A percentile compares a stretch with the other conserved stretches of the same genome.
Evolutionary conservation across 2,329 filamentous ascomycete species (phyloP).

Genomic region (Fusarium guadeloupense): DNA sequence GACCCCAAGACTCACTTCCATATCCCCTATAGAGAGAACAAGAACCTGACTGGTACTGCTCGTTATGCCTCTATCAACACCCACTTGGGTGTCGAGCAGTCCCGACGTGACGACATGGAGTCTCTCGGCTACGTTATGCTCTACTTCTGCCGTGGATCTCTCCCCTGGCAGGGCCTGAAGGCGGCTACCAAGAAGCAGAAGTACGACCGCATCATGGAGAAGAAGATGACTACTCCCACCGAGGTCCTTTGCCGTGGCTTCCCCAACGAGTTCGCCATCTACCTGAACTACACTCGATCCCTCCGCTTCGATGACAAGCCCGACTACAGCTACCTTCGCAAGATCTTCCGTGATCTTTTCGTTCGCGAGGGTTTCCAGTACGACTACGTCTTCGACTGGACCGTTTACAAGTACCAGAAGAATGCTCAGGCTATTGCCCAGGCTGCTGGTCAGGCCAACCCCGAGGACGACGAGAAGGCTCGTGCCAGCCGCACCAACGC

Average conservation of each 20-base stretch:
- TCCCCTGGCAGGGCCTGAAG: conserved; percentile 98
- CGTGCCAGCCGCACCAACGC: conserved; percentile 73
- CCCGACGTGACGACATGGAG: conserved; percentile 99
- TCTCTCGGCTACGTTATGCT: conserved; percentile 99
- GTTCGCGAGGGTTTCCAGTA: conserved; percentile 99
- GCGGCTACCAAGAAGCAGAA: conserved; percentile 99
- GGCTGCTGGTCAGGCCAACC: conserved; percentile 72
- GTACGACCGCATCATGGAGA: conserved; percentile 99
- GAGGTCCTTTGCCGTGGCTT: conserved; percentile 99
- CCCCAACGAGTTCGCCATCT: conserved; percentile 99
- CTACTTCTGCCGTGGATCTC: conserved; percentile 98
- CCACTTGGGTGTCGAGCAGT: conserved; percentile 97
- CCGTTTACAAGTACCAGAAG: conserved; percentile 99
- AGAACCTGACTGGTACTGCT: conserved; percentile 98
- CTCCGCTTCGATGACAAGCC: conserved; percentile 99
- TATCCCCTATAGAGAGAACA: conserved; percentile 99
- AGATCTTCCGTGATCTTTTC: conserved; percentile 99
- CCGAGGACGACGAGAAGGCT: conserved; percentile 80
- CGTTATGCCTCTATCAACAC: conserved; percentile 99
- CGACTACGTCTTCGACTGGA: conserved; percentile 99
- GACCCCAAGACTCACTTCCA: conserved; percentile 99
- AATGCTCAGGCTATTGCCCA: conserved; percentile 95
- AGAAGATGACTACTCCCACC: conserved; percentile 99
- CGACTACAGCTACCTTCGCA: conserved; percentile 98
- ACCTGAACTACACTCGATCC: conserved; percentile 98